Evolutionary conservation across 768 basidiomycete species (phyloP).

Genomic region (Auriscalpium microsporum): DNA sequence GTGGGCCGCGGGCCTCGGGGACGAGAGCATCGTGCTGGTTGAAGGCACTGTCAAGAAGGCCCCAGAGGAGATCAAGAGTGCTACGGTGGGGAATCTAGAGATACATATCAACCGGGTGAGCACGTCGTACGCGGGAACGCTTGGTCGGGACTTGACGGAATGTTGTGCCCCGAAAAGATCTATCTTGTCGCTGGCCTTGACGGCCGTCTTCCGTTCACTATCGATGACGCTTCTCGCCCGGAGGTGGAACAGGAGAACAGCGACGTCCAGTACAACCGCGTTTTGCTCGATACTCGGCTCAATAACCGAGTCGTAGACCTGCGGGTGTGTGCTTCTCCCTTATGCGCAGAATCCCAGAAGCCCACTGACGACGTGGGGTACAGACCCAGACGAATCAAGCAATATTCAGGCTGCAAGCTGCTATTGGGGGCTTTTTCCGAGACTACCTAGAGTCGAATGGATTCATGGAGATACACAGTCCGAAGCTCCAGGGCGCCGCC

Average conservation of each 20-base stretch:
- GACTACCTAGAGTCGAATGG: slow-evolving; percentile 63
- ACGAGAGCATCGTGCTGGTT: slow-evolving; percentile 88
- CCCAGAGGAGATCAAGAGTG: slow-evolving; percentile 84
- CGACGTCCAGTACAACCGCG: slow-evolving; percentile 61
- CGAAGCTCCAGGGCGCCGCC: slow-evolving; percentile 93
- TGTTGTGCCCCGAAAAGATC: slow-evolving; percentile 38
- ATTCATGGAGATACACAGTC: slow-evolving; percentile 94
- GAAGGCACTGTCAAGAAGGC: slow-evolving; percentile 76
- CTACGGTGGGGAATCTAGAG: slow-evolving; percentile 81
- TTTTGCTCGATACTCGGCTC: slow-evolving; percentile 87
- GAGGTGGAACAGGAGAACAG: slow-evolving; percentile 61
- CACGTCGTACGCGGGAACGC: not conserved
- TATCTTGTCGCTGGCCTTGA: slow-evolving; percentile 76
- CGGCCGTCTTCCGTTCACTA: slow-evolving; percentile 75
- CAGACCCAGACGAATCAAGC: slow-evolving; percentile 95
- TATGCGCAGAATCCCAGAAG: not conserved
- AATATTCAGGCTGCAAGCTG: slow-evolving; percentile 86
- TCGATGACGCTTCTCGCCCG: slow-evolving; percentile 86
- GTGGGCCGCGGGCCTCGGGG: slow-evolving; percentile 69
- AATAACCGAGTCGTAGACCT: slow-evolving; percentile 93
- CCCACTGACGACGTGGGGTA: not conserved
- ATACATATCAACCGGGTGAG: slow-evolving; percentile 74
- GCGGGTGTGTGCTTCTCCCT: slow-evolving; percentile 44
- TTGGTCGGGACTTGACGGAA: no score
- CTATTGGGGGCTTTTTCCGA: slow-evolving; percentile 83